These are phyloP conservation scores for Aspergillus sp. DNA, from an alignment of 2,329 filamentous ascomycete species.

Conservation along the genomic window DNA sequence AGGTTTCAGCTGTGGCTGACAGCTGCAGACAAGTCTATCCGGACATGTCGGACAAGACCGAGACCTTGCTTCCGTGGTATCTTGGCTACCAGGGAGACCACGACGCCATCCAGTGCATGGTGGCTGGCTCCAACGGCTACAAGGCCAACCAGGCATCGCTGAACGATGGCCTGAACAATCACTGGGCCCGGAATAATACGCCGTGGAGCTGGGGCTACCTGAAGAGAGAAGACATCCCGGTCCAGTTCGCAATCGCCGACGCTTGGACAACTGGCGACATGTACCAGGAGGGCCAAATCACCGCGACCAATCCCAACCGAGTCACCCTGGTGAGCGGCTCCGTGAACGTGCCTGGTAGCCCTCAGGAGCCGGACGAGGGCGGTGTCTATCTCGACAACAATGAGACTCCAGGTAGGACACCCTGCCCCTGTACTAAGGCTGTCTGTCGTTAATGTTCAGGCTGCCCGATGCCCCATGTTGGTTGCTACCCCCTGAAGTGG, in stretches of 20 bases:
- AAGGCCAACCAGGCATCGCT: slow-evolving; percentile 43
- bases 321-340: slow-evolving; percentile 44
- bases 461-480: slow-evolving; percentile 37
- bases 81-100: slow-evolving; percentile 46
- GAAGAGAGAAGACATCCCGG: slow-evolving; percentile 44
- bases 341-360: slow-evolving; percentile 43
- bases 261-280: slow-evolving; percentile 48
- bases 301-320: slow-evolving; percentile 46
- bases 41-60: slow-evolving; percentile 31
- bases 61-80: slow-evolving; percentile 45
- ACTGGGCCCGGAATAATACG: slow-evolving; percentile 47
- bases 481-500: slow-evolving; percentile 48
- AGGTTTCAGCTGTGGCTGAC: too few species aligned
- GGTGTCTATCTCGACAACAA: slow-evolving; percentile 45
- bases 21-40: slow-evolving; percentile 27
- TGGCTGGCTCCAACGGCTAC: slow-evolving; percentile 45
- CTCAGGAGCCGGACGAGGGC: slow-evolving; percentile 34
- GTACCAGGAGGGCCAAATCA: slow-evolving; percentile 41
- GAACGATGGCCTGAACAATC: slow-evolving; percentile 44
- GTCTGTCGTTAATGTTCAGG: slow-evolving; percentile 14
- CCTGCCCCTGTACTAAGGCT: neutral
- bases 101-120: slow-evolving; percentile 47
- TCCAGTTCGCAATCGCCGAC: slow-evolving; percentile 48
- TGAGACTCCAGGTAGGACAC: slow-evolving; percentile 35
- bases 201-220: slow-evolving; percentile 46